These are phyloP conservation scores for Phytophthora meadii DNA, from an alignment of 352 stramenopile species.

Conservation along the genomic window DNA sequence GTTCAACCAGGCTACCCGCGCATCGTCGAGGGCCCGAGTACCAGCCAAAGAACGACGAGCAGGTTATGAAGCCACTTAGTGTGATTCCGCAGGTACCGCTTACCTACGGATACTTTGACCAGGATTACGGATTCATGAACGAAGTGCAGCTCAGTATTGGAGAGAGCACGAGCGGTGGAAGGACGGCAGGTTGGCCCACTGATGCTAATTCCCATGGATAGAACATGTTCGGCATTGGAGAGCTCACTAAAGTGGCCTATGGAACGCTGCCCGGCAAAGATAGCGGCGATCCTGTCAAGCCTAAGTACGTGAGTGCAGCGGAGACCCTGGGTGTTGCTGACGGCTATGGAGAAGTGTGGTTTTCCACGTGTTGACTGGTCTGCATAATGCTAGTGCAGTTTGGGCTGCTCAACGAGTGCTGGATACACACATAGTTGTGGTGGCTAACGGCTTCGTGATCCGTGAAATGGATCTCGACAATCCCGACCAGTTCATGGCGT, in stretches of 20 bases:
- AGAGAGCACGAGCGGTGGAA: slow-evolving; percentile 92
- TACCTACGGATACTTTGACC: slow-evolving; percentile 95
- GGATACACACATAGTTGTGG: slow-evolving; percentile 88
- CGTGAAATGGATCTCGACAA: slow-evolving; percentile 87
- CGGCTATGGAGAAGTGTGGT: slow-evolving; percentile 91
- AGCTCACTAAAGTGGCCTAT: slow-evolving; percentile 92
- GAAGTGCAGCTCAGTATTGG: slow-evolving; percentile 94
- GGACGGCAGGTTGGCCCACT: slow-evolving; percentile 75
- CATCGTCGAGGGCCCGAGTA: slow-evolving; percentile 83
- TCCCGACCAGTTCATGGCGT: slow-evolving; percentile 89
- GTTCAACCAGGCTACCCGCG: slow-evolving; percentile 76
- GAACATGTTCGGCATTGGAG: slow-evolving; percentile 92
- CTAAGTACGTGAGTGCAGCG: slow-evolving; percentile 70
- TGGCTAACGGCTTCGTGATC: slow-evolving; percentile 96
- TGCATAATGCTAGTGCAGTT: slow-evolving; percentile 88
- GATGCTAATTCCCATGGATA: slow-evolving; percentile 70
- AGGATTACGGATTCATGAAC: slow-evolving; percentile 96
- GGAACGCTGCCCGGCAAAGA: slow-evolving; percentile 92
- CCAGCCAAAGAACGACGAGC: slow-evolving; percentile 40
- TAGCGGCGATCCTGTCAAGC: slow-evolving; percentile 62
- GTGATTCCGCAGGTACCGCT: slow-evolving; percentile 89
- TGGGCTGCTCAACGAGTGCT: slow-evolving; percentile 95
- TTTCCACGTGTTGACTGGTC: slow-evolving; percentile 95
- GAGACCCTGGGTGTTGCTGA: slow-evolving; percentile 92
- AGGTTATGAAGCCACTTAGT: slow-evolving; percentile 72